Evolutionary conservation across 768 basidiomycete species (phyloP).

Genomic region (Erythrobasidium yunnanense): DNA sequence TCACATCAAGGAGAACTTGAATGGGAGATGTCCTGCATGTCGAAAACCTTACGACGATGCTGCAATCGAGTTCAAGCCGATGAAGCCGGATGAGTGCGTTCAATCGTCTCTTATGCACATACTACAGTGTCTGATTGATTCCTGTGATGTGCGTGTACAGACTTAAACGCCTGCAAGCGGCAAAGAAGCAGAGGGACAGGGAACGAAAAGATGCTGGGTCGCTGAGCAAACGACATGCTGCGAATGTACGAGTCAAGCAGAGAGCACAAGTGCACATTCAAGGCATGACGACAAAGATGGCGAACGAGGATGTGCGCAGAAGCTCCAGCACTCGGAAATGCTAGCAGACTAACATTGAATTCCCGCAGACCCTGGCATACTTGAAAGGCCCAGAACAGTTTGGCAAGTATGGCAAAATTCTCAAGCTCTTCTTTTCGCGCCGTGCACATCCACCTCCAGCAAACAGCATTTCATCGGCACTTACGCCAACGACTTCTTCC

Average conservation of each 20-base stretch:
- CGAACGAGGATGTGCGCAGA: conserved; percentile 79
- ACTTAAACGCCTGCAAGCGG: conserved; percentile 67
- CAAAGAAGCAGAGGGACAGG: conserved; percentile 87
- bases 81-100: conserved; percentile 92
- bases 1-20: conserved; percentile 90
- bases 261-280: conserved; percentile 92
- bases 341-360: neutral
- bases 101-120: conserved; percentile 41
- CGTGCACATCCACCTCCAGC: conserved; percentile 64
- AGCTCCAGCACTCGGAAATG: neutral
- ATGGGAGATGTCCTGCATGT: conserved; percentile 93
- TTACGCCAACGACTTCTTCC: neutral
- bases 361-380: conserved; percentile 66
- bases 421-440: conserved; percentile 85
- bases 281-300: conserved; percentile 83
- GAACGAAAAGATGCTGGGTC: conserved; percentile 89
- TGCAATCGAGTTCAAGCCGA: conserved; percentile 84
- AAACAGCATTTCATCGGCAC: conserved; percentile 47
- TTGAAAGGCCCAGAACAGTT: conserved; percentile 92
- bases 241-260: conserved; percentile 92
- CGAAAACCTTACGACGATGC: conserved; percentile 85
- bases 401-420: conserved; percentile 96
- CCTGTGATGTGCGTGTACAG: too few species aligned
- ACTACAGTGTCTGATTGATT: neutral
- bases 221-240: conserved; percentile 69